Evolutionary conservation across 1,284 basidiomycete genomes (phyloP).

Genomic region (Acaromyces ingoldii): DNA sequence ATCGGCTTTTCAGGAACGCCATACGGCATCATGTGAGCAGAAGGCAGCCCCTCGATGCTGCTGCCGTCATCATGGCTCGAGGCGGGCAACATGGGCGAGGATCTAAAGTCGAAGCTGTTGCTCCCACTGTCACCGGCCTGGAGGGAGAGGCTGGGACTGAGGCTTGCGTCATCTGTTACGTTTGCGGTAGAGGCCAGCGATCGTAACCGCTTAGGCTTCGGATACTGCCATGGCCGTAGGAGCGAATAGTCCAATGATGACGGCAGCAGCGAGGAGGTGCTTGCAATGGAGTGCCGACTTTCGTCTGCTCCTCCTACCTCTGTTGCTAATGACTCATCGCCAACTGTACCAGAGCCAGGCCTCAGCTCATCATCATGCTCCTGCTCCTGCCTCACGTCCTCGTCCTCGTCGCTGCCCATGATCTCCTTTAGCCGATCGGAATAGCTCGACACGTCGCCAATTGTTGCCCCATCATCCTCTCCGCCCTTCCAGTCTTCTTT

Average conservation of each 20-base stretch:
- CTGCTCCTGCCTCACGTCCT: not conserved
- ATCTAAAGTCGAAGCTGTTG: no score
- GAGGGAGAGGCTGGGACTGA: not conserved
- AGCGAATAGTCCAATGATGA: not conserved
- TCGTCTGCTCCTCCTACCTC: conserved; percentile 1
- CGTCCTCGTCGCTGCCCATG: conserved; percentile 11
- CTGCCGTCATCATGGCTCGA: not conserved
- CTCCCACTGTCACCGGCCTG: not conserved
- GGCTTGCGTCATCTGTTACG: not conserved
- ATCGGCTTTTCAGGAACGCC: not conserved
- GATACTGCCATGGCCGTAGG: conserved; percentile 2
- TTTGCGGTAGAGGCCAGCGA: no score
- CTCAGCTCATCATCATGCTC: not conserved
- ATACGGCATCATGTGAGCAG: not conserved
- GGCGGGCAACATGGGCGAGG: no score
- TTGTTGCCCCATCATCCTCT: not conserved
- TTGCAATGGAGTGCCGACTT: no score
- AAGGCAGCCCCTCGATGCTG: not conserved
- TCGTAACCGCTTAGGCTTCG: not conserved
- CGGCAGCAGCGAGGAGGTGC: no score
- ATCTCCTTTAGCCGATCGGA: conserved; percentile 2
- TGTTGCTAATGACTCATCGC: conserved; percentile 3
- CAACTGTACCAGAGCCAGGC: not conserved
- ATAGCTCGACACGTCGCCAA: not conserved
- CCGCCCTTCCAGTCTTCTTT: conserved; percentile 1